Conservation (phyloP, 176 grass and related monocot species). For the Tuctoria greenei region DNA sequence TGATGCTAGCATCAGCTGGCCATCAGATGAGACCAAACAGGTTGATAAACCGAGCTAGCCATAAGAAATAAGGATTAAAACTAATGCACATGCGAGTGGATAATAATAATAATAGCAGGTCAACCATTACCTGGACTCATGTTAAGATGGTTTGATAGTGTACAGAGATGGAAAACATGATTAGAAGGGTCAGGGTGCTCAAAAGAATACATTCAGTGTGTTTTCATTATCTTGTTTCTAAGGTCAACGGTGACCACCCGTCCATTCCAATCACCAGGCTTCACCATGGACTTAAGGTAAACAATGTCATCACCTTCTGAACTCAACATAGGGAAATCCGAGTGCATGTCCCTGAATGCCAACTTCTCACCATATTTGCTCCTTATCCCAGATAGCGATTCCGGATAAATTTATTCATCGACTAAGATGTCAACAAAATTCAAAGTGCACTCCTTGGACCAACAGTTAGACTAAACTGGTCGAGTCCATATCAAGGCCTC, state of each 20-base stretch:
- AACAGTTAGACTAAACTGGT: background rate
- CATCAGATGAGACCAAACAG: background rate
- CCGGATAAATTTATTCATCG: too few species aligned
- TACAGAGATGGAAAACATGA: background rate
- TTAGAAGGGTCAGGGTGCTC: background rate
- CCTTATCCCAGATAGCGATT: too few species aligned
- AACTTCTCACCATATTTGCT: background rate
- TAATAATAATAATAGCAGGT: background rate
- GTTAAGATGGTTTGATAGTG: background rate
- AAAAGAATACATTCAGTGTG: background rate
- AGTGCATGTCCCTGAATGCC: background rate
- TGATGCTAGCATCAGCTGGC: background rate
- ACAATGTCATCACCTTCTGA: background rate
- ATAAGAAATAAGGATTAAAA: background rate
- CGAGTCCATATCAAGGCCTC: constrained; percentile 1
- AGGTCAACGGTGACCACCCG: constrained; percentile 3
- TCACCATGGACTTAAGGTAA: background rate
- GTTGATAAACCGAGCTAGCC: too few species aligned
- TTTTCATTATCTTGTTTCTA: background rate
- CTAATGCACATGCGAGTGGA: background rate
- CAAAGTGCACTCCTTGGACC: background rate
- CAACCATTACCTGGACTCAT: constrained; percentile 3
- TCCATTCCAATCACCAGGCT: background rate
- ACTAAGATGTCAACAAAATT: background rate
- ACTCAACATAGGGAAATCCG: background rate